These are phyloP conservation scores for Melampsora larici-populina DNA, from an alignment of 1,284 basidiomycete species.

Conservation along the genomic window DNA sequence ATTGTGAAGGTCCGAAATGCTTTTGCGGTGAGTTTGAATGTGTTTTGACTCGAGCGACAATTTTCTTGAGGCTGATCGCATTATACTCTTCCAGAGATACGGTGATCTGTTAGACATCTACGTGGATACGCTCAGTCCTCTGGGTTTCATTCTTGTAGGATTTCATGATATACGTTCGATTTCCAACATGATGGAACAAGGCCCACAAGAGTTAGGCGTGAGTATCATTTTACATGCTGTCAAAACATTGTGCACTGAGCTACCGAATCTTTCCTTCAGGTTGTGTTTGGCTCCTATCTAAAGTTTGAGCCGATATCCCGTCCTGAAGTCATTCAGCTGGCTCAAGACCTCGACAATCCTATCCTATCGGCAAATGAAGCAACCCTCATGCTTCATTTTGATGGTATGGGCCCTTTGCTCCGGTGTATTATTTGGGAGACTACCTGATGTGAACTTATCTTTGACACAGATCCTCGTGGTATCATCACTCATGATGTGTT, in stretches of 20 bases:
- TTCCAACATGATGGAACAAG: slow-evolving; percentile 24
- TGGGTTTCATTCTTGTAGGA: slow-evolving; percentile 38
- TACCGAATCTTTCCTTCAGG: slow-evolving; percentile 11
- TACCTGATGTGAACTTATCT: neutral
- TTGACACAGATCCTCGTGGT: slow-evolving; percentile 30
- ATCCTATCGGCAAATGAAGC: slow-evolving; percentile 41
- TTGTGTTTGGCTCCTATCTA: slow-evolving; percentile 28
- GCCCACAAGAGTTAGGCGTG: slow-evolving; percentile 28
- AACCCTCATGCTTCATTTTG: slow-evolving; percentile 24
- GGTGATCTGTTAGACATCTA: slow-evolving; percentile 39
- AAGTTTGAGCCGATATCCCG: slow-evolving; percentile 38
- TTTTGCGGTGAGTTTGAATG: slow-evolving; percentile 16
- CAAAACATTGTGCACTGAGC: neutral
- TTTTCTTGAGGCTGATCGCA: neutral
- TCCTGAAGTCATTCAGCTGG: slow-evolving; percentile 34
- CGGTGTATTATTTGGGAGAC: neutral
- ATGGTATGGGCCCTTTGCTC: slow-evolving; percentile 13
- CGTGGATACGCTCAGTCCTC: slow-evolving; percentile 38
- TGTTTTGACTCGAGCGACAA: neutral
- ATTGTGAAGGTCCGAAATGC: slow-evolving; percentile 40
- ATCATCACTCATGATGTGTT: slow-evolving; percentile 38
- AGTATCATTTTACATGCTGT: neutral
- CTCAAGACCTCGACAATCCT: slow-evolving; percentile 38
- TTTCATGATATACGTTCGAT: slow-evolving; percentile 32
- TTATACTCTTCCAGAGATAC: slow-evolving; percentile 2